Conservation (phyloP, 768 basidiomycete species). For the Steccherinum ochraceum region DNA sequence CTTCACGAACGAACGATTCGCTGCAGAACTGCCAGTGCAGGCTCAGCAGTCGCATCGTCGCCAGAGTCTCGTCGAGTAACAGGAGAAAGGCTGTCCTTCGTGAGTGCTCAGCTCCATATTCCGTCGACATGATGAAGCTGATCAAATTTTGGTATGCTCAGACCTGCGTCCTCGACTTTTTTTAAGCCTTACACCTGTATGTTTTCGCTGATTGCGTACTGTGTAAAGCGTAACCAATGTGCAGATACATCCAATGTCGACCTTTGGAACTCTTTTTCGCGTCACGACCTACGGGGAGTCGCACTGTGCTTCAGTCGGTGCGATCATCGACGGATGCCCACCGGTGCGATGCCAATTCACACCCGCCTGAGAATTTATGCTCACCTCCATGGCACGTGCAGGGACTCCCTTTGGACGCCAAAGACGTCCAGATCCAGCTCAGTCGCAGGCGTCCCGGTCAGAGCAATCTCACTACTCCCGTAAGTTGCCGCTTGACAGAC, state of each 20-base stretch:
- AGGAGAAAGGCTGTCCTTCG: slow-evolving; percentile 13
- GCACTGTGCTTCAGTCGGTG: slow-evolving; percentile 94
- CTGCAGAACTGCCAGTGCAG: slow-evolving; percentile 15
- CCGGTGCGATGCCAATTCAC: slow-evolving; percentile 50
- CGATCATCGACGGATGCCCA: slow-evolving; percentile 96
- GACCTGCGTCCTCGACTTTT: no score
- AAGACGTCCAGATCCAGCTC: slow-evolving; percentile 88
- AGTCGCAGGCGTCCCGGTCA: slow-evolving; percentile 92
- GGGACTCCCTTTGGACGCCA: slow-evolving; percentile 75
- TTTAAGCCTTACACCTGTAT: no score
- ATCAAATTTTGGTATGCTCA: neutral
- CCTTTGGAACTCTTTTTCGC: slow-evolving; percentile 85
- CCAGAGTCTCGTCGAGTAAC: neutral
- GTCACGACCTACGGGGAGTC: slow-evolving; percentile 98
- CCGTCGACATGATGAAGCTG: neutral
- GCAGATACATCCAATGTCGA: slow-evolving; percentile 60
- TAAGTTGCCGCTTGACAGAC: slow-evolving; percentile 31
- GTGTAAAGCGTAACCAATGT: no score
- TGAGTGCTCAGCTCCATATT: neutral
- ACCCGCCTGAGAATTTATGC: neutral
- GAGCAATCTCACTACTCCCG: slow-evolving; percentile 94
- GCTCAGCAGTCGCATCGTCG: slow-evolving; percentile 1
- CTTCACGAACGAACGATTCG: neutral
- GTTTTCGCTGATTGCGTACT: no score
- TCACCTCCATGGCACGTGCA: slow-evolving; percentile 24